Evolutionary conservation across 2,329 filamentous ascomycete genomes (phyloP).

Genomic region (Stromatinia cepivora): DNA sequence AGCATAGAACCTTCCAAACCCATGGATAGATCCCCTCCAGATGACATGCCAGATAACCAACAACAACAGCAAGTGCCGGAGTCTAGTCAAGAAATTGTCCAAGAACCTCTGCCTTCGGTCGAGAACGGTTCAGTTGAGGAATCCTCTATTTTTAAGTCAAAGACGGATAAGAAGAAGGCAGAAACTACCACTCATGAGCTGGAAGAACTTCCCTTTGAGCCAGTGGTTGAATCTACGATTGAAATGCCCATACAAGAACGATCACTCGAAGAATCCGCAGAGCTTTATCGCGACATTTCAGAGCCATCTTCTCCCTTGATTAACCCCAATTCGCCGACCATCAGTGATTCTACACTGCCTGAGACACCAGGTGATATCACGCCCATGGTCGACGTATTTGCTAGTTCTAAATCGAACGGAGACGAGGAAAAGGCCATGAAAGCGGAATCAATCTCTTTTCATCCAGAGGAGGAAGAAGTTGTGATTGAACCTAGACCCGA

Average conservation of each 20-base stretch:
- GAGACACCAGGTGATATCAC: not conserved
- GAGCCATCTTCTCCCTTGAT: not conserved
- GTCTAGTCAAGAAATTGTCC: conserved; percentile 7
- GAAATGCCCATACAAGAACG: not conserved
- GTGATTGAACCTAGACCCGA: conserved; percentile 4
- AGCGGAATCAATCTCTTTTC: not conserved
- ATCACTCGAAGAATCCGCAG: not conserved
- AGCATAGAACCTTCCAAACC: not conserved
- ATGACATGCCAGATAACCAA: not conserved
- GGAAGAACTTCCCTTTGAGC: not conserved
- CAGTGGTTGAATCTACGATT: not conserved
- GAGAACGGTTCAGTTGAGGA: conserved; percentile 22
- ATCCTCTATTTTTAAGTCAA: conserved; percentile 26
- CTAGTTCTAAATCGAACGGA: conserved; percentile 5
- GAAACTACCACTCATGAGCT: not conserved
- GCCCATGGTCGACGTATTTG: not conserved
- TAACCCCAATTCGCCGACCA: not conserved
- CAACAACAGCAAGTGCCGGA: conserved; percentile 16
- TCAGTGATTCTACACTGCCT: not conserved
- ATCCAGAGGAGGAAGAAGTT: conserved; percentile 4
- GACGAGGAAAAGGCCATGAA: not conserved
- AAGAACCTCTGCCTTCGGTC: conserved; percentile 11
- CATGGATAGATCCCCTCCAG: conserved; percentile 2
- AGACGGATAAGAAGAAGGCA: conserved; percentile 23
- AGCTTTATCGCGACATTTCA: not conserved